phyloP scores from a whole-genome alignment of 805 yeast genomes.

The Spathaspora girioi region DNA sequence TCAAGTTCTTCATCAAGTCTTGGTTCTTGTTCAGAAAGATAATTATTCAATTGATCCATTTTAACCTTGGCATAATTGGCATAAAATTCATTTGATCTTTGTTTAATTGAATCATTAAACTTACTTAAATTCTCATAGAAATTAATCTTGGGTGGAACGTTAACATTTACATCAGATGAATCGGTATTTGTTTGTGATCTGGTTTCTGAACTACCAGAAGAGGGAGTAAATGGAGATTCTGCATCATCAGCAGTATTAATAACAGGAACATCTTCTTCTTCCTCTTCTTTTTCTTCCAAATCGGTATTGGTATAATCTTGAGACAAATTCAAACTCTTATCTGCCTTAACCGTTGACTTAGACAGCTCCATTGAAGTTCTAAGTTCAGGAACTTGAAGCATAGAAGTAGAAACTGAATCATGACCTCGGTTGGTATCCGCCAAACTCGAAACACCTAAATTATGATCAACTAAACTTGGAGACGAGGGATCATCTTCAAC shows the following conservation, averaged over 20 bases:
- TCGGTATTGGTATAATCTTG: background rate
- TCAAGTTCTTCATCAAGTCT: background rate
- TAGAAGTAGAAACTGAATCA: background rate
- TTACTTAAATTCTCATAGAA: constrained; percentile 22
- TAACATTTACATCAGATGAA: background rate
- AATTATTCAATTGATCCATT: constrained; percentile 13
- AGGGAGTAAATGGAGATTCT: constrained; percentile 1
- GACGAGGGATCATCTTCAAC: constrained; percentile 16
- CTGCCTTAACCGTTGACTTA: background rate
- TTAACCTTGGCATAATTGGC: constrained; percentile 13
- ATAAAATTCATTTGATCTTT: constrained; percentile 17
- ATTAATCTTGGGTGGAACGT: constrained; percentile 11
- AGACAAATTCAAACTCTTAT: background rate
- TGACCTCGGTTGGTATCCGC: background rate
- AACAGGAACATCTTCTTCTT: background rate
- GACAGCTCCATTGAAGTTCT: background rate
- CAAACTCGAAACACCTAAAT: constrained; percentile 15
- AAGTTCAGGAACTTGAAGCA: constrained; percentile 1
- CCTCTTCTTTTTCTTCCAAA: no score
- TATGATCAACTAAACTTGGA: constrained; percentile 15
- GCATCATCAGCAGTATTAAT: background rate
- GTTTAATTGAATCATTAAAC: constrained; percentile 20
- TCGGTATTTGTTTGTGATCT: background rate
- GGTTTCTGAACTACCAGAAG: background rate
- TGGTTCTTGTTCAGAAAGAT: constrained; percentile 6